Conservation (phyloP, 1,284 basidiomycete genomes). For the Irpex rosettiformis region DNA sequence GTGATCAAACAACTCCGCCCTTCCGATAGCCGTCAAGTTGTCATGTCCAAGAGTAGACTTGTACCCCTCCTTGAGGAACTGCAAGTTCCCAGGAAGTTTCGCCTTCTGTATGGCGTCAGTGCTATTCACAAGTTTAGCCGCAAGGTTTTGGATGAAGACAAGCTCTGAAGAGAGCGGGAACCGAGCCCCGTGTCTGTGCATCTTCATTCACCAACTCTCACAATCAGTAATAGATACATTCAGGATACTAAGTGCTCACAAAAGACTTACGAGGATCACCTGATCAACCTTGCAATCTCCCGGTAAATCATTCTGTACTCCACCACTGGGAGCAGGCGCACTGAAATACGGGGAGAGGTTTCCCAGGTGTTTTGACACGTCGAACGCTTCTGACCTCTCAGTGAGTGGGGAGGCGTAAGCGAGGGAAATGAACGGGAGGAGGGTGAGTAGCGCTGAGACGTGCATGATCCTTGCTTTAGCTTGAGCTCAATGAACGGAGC, state of each 20-base stretch:
- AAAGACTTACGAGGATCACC: conserved; percentile 39
- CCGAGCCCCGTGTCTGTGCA: conserved; percentile 42
- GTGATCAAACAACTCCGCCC: conserved; percentile 40
- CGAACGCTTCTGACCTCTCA: conserved; percentile 4
- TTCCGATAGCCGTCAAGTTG: conserved; percentile 39
- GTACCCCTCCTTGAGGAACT: conserved; percentile 41
- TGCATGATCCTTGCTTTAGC: conserved; percentile 7
- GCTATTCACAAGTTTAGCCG: conserved; percentile 31
- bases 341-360: conserved; percentile 37
- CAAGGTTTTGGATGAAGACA: conserved; percentile 33
- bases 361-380: conserved; percentile 26
- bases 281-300: conserved; percentile 42
- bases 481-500: too few relatives aligned
- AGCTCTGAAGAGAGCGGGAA: conserved; percentile 32
- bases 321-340: conserved; percentile 25
- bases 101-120: conserved; percentile 27
- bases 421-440: conserved; percentile 12
- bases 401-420: not conserved
- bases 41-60: conserved; percentile 34
- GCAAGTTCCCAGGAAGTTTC: conserved; percentile 31
- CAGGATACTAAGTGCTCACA: too few relatives aligned
- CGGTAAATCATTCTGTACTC: conserved; percentile 34
- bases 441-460: conserved; percentile 5
- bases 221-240: not conserved
- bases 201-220: conserved; percentile 20